Evolutionary conservation across 2,329 filamentous ascomycete genomes (phyloP), one percentile per base, ranked within the genome.

Genomic region (Tolypocladium nubicola): DNA sequence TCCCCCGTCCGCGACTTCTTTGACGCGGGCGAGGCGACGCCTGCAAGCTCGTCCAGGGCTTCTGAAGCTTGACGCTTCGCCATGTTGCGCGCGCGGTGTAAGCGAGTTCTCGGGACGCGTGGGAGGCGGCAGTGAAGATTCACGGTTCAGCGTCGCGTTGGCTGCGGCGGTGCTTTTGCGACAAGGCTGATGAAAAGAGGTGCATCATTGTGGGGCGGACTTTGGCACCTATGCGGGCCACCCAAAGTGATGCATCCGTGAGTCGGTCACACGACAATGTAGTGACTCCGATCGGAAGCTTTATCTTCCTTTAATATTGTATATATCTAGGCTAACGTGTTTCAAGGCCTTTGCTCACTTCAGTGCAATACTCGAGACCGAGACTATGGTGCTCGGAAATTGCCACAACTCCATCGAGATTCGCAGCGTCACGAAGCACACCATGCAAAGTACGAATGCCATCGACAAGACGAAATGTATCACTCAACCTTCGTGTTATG

Each of bases 11-110:
- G 76, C 40, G 80, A 83, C 62, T 75, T 79, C 69, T 85, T 87
- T 26, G 81, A 81, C 38, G 77, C 79, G 4, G 83, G 83, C 38
- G 83, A 85, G 53, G 75, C 79, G 57, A 79, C 69, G 57, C 75
- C 80, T 41, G 72, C 70, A 50, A 82, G 68, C 60, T 84, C 81
- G 41, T 85, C 83, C 43, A 86, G 75, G 47, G 81, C 75, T 68
- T 86, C 82, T 37, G 79, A 78, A 57, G 83, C 84, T 58, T 79
- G 78, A 60, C 84, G 79, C 73, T 87, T 86, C 56, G 74, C 72
- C 76, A 74, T 75, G 23, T 13, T 52, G 63, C 39, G 23, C 37
- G 54, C 16, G 53, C 30, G 47, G 30, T 50, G 9, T 19, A 21
- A 14, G 19, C 10, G 8, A 13, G 45, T 26, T 33, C 19, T 39